Base-by-base conservation (phyloP, 2,329 filamentous ascomycete genomes). In the Apiospora phragmitis region DNA sequence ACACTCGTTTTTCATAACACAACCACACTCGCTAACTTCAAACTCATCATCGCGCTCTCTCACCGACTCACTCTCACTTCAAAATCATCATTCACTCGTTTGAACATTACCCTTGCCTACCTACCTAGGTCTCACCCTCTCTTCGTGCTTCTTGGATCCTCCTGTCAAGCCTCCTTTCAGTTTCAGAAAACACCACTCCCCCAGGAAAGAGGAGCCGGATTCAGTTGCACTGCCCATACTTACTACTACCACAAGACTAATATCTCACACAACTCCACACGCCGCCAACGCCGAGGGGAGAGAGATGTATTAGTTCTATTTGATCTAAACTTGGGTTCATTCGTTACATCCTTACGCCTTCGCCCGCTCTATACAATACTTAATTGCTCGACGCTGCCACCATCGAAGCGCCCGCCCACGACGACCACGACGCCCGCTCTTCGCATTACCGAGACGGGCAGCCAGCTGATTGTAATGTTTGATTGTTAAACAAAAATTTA, bases 331-430 rank as follows among this genome's bases (percentile, higher is more conserved):
- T 32, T 32, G 49, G 49, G 49, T 5, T 26, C 49, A 32, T 55
- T 62, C 55, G 55, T 62, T 38, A n/a, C 55, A 38, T 62, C 55
- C 21, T 38, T 18, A 21, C 55, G 55, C 55, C 55, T 62, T n/a
- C 55, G 55, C 55, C 51, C 51, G 29, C 51, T 5, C 51, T n/a
- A 4, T 9, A 35, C 18, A 21, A 32, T 35, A 59, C 51, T 59
- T 59, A 59, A 59, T 59, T 59, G 16, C 51, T 62, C 55, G 32
- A 62, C 55, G 55, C 55, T 62, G 55, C 55, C 29, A 38, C 32
- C 18, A 38, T 62, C 55, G 32, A 62, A 62, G 9, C 49, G 49
- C 26, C 49, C 4, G 7, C 49, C 7, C 26, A 29, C 49, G 49
- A 55, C 49, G 26, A 26, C 24, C 7, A 32, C 51, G 51, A 16